Evolutionary conservation across 2,329 filamentous ascomycete genomes (phyloP).

Genomic region (Neonectria faginata): DNA sequence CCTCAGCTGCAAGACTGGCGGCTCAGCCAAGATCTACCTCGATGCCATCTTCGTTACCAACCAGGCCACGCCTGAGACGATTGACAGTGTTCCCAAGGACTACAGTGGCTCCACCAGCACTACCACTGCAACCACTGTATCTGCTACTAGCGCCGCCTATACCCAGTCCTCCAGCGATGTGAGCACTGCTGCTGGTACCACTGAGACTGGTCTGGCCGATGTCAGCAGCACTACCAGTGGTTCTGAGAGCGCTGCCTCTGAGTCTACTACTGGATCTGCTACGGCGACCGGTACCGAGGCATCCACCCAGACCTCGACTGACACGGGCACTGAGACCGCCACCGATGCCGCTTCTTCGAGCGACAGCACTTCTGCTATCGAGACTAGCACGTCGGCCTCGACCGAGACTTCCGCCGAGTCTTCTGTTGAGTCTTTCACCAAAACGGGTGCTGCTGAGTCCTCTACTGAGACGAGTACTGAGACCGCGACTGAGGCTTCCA

Average conservation of each 20-base stretch:
- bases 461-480: too few relatives aligned
- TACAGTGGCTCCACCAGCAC: slow-evolving; percentile 4
- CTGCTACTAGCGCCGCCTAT: not conserved
- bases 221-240: too few relatives aligned
- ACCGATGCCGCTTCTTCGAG: too few relatives aligned
- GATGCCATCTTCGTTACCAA: slow-evolving; percentile 40
- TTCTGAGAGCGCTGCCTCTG: not conserved
- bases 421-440: too few relatives aligned
- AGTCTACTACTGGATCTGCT: slow-evolving; percentile 1
- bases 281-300: not conserved
- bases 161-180: not conserved
- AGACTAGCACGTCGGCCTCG: too few relatives aligned
- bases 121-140: not conserved
- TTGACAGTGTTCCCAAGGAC: slow-evolving; percentile 28
- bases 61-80: slow-evolving; percentile 36
- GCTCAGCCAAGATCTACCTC: slow-evolving; percentile 20
- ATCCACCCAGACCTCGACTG: too few relatives aligned
- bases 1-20: slow-evolving; percentile 28
- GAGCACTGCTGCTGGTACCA: not conserved
- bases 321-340: too few relatives aligned
- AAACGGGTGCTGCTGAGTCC: too few relatives aligned
- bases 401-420: too few relatives aligned
- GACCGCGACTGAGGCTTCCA: too few relatives aligned
- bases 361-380: too few relatives aligned
- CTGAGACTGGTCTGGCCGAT: too few relatives aligned